A percentile compares a stretch with the other conserved stretches of the same genome.
phyloP scores from a whole-genome alignment of 805 yeast genomes.

The Candida easanensis region DNA sequence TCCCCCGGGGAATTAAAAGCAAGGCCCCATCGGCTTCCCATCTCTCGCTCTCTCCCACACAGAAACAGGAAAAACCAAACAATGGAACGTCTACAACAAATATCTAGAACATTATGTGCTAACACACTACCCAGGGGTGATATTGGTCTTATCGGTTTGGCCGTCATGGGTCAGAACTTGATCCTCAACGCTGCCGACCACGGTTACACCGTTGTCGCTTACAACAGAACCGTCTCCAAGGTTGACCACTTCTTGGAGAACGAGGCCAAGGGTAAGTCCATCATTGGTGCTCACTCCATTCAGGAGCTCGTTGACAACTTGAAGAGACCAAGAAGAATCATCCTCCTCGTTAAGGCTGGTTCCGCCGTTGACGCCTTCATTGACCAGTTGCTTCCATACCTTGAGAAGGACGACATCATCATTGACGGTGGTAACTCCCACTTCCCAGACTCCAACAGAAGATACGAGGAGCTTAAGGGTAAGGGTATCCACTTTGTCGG shows the following conservation, averaged over 20 bases:
- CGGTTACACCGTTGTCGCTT: conserved; percentile 97
- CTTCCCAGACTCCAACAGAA: conserved; percentile 98
- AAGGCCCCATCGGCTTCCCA: background rate
- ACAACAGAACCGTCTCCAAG: conserved; percentile 95
- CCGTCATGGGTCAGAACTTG: conserved; percentile 99
- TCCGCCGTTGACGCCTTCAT: conserved; percentile 90
- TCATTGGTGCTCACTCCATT: conserved; percentile 92
- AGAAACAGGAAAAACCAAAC: background rate
- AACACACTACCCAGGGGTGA: conserved; percentile 60
- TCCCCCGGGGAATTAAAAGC: background rate
- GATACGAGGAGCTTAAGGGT: conserved; percentile 81
- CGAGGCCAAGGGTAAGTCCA: conserved; percentile 97
- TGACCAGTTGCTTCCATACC: conserved; percentile 79
- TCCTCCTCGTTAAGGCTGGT: conserved; percentile 95
- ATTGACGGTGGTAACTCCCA: conserved; percentile 99
- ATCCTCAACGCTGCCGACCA: conserved; percentile 98
- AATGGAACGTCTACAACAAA: conserved; percentile 14
- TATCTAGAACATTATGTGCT: conserved; percentile 11
- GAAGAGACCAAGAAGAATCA: conserved; percentile 96
- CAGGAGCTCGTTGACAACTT: conserved; percentile 83
- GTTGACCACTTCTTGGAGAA: conserved; percentile 91
- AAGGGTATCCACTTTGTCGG: conserved; percentile 94
- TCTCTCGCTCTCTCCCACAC: background rate
- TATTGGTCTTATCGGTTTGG: conserved; percentile 98
- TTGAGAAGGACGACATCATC: conserved; percentile 96